Evolutionary conservation across 805 yeast species (phyloP).

Genomic region (Teunomyces stri): DNA sequence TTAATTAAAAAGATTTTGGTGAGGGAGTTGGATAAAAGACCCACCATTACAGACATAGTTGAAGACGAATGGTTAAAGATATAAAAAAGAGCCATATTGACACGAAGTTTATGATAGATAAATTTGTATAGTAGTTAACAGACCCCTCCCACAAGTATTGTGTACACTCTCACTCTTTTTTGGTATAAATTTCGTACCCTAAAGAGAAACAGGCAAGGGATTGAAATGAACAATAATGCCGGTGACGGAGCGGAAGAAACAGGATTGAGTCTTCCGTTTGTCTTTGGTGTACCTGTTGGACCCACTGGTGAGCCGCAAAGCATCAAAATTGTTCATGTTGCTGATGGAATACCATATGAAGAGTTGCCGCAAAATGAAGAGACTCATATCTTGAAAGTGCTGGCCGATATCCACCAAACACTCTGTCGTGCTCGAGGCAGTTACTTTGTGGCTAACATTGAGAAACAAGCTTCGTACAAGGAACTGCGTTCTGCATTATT

Average conservation of each 20-base stretch:
- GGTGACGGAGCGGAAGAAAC: background rate
- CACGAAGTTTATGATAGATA: slow-evolving; percentile 2
- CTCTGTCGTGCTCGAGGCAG: slow-evolving; percentile 7
- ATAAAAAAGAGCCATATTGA: slow-evolving; percentile 2
- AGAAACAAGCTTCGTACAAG: slow-evolving; percentile 12
- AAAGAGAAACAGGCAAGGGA: background rate
- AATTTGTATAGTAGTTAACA: background rate
- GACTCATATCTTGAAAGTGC: slow-evolving; percentile 9
- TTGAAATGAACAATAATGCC: background rate
- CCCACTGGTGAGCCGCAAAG: slow-evolving; percentile 4
- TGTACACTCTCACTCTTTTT: background rate
- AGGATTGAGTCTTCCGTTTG: background rate
- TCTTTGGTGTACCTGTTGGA: background rate
- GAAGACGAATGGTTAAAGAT: slow-evolving; percentile 63
- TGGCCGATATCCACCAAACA: slow-evolving; percentile 4
- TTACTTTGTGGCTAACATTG: slow-evolving; percentile 14
- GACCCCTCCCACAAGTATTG: no score
- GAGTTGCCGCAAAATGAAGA: slow-evolving; percentile 2
- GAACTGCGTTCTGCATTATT: slow-evolving; percentile 13
- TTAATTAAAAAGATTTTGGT: slow-evolving; percentile 65
- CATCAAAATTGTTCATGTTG: slow-evolving; percentile 14
- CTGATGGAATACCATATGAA: slow-evolving; percentile 5
- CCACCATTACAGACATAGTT: slow-evolving; percentile 67
- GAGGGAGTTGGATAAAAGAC: slow-evolving; percentile 66
- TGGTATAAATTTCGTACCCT: background rate